Evolutionary conservation across 768 basidiomycete genomes (phyloP), one percentile per base, ranked within the genome.

Genomic region (Pseudohyphozyma bogoriensis): DNA sequence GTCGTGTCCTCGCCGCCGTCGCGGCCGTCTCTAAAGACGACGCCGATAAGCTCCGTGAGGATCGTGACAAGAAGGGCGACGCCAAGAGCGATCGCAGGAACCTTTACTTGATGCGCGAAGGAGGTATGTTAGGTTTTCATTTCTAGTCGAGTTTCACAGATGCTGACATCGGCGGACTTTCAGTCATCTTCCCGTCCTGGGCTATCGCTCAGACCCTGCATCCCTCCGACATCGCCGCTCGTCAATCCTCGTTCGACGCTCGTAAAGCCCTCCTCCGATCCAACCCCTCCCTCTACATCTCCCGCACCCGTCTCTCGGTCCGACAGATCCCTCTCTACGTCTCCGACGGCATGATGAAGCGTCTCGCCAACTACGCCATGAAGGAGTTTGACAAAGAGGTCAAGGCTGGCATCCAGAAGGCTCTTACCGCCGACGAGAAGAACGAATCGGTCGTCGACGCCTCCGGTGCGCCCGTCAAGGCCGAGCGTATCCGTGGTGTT

Each of bases 51-150:
- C 80, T 96, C 50, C 88, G 86, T 71, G 91, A 95, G 63, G 87
- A 85, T 22, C 85, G 86, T 5, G 91, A 92, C 71, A 84, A 82
- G 70, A 79, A 80, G 62, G 72, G 73, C 20, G 79, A 89, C 51
- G 83, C 89, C 73, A 92, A 92, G 73, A 84, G 85, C 1, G 95
- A 99, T 74, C 92, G 93, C 72, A 81, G 93, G 28, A 95, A 96
- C 71, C 83, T 95, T 71, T 96, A 99, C 72, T 82, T 99, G 60
- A 80, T 99, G 67, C 82, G 89, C 16, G 95, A 99, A 81, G 95
- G 95, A 78, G 88, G 92, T 88, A 70, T 67, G 83, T 52, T 18
- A 45, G 22, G 29, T 13, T 24, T 37, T 12, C 31, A 5, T 10
- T 26, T 66, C 44, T 22, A 20, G 22, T 52, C 39, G 33, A 16